A percentile compares a stretch with the other conserved stretches of the same genome.
Evolutionary conservation across 2,329 filamentous ascomycete genomes (phyloP).

Genomic region (Sarocladium brachiariae): DNA sequence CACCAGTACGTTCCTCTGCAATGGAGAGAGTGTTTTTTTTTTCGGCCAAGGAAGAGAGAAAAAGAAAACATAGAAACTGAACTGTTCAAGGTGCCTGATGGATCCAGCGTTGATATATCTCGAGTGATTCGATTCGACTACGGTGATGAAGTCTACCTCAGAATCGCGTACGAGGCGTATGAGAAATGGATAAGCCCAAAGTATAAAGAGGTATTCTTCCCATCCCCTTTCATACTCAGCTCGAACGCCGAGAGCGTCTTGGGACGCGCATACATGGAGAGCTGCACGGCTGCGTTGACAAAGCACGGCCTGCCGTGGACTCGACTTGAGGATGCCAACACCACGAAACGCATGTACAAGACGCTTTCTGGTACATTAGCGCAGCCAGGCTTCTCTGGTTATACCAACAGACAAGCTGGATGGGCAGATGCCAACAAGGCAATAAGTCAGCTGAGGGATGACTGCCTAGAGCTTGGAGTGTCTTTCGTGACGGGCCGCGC

Average conservation of each 20-base stretch:
- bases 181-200: not conserved
- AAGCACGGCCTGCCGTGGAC: slow-evolving; percentile 6
- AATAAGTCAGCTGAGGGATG: slow-evolving; percentile 14
- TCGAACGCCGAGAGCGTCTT: not conserved
- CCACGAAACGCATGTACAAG: not conserved
- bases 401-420: slow-evolving; percentile 13
- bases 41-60: not conserved
- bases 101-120: slow-evolving; percentile 28
- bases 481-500: slow-evolving; percentile 14
- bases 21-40: too few relatives aligned
- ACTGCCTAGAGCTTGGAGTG: slow-evolving; percentile 14
- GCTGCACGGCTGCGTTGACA: slow-evolving; percentile 13
- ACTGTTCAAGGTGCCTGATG: slow-evolving; percentile 20
- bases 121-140: slow-evolving; percentile 47
- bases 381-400: slow-evolving; percentile 13
- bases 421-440: slow-evolving; percentile 16
- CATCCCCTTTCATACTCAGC: not conserved
- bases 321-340: not conserved
- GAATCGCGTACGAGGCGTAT: slow-evolving; percentile 34
- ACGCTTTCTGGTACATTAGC: slow-evolving; percentile 12
- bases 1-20: slow-evolving; percentile 22
- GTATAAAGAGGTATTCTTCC: not conserved
- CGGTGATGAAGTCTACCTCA: slow-evolving; percentile 51
- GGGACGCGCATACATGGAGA: slow-evolving; percentile 13
- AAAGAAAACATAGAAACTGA: not conserved